Conservation (phyloP, 805 yeast species). For the Jamesozyma piceae region DNA sequence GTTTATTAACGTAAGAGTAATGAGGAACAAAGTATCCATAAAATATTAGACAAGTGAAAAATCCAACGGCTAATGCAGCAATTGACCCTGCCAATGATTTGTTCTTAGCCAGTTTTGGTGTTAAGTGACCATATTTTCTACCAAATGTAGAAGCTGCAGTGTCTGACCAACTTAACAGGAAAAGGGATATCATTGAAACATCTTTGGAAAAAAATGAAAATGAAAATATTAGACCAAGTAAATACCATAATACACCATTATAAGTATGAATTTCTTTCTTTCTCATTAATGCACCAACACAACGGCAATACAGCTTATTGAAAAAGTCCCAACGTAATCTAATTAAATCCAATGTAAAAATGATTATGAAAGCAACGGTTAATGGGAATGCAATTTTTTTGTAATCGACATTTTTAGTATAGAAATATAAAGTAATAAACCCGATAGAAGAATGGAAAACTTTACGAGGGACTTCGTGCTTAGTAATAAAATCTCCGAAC, state of each 20-base stretch:
- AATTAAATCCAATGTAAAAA: conserved; percentile 56
- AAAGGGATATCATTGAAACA: conserved; percentile 62
- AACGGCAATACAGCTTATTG: conserved; percentile 56
- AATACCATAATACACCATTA: conserved; percentile 85
- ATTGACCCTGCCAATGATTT: conserved; percentile 86
- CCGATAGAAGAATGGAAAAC: conserved; percentile 85
- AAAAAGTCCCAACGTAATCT: conserved; percentile 54
- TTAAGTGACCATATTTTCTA: conserved; percentile 70
- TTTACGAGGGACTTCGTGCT: conserved; percentile 87
- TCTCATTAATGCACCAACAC: conserved; percentile 76
- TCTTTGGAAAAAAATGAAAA: conserved; percentile 70
- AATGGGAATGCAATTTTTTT: conserved; percentile 53
- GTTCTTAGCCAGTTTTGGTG: conserved; percentile 63
- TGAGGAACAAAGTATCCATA: conserved; percentile 68
- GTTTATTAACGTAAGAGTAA: conserved; percentile 43
- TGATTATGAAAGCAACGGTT: conserved; percentile 41
- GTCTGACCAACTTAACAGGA: conserved; percentile 91
- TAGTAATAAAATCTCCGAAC: conserved; percentile 48
- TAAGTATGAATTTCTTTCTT: conserved; percentile 61
- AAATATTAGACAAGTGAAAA: conserved; percentile 50
- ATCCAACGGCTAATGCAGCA: conserved; percentile 76
- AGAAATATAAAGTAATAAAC: conserved; percentile 63
- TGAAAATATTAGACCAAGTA: conserved; percentile 67
- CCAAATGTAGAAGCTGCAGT: conserved; percentile 95
- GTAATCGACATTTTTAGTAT: conserved; percentile 50